Conservation (phyloP, 306 rosid species). For the Carpinus fangiana region DNA sequence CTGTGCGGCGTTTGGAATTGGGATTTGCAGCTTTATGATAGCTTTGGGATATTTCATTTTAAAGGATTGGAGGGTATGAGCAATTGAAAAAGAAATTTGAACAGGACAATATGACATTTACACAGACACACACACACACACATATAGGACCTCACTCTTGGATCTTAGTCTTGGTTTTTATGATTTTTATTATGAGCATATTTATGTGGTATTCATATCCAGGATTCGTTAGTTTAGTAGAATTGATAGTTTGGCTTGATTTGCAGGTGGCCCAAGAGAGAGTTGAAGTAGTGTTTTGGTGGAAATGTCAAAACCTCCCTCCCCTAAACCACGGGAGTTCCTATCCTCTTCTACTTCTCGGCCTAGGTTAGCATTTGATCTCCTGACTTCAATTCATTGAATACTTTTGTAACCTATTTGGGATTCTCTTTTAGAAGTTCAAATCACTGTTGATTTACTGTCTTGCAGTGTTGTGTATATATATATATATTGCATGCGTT, state of each 20-base stretch:
- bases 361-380: slow-evolving; percentile 42
- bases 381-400: background rate
- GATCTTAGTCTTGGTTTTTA: background rate
- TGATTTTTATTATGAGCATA: background rate
- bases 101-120: background rate
- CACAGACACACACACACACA: background rate
- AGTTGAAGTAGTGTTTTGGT: slow-evolving; percentile 36
- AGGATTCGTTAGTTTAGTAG: background rate
- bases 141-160: background rate
- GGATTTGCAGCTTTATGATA: slow-evolving; percentile 11
- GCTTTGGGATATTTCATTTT: background rate
- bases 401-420: background rate
- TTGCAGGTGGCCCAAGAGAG: slow-evolving; percentile 52
- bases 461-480: background rate
- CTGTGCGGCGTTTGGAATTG: background rate
- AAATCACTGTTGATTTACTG: background rate
- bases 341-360: slow-evolving; percentile 41
- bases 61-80: background rate
- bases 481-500: slow-evolving; percentile 21
- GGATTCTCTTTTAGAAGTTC: background rate
- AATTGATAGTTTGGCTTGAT: slow-evolving; percentile 17
- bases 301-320: slow-evolving; percentile 84
- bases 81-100: background rate
- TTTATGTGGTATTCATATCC: background rate
- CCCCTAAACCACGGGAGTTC: slow-evolving; percentile 42